Evolutionary conservation across 805 yeast species (phyloP), one percentile per base, ranked within the genome.

Genomic region (Schwanniomyces sp.): DNA sequence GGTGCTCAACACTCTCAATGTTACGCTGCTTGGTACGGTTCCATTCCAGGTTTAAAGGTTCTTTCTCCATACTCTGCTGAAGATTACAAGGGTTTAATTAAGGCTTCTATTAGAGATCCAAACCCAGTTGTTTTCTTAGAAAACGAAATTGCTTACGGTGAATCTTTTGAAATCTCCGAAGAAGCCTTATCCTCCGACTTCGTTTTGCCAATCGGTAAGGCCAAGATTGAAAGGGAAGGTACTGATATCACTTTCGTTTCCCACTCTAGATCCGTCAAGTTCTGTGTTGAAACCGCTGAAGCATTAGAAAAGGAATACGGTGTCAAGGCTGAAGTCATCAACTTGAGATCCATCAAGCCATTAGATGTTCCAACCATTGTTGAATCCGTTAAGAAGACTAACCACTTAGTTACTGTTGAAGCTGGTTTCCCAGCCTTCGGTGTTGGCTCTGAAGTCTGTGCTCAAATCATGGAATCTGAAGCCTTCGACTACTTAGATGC

Each of bases 1-100:
- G 99, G 83, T 61, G 99, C 99, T 50, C 99, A 94, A 76, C 99
- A 94, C 77, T 94, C 99, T 25, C 99, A 94, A 77, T 96, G 91
- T 76, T 94, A 84, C 72, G 80, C 96, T 47, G 91, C 97, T 46
- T 94, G 99, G 99, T 94, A 94, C 75, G 98, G 97, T 57, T 78
- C 95, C 44, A 91, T 94, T 61, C 99, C 99, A 52, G 99, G 99
- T 69, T 80, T 94, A 69, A 94, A 94, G 79, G 99, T 94, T 37
- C 75, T 94, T 43, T 89, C 96, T 40, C 99, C 99, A 46, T 94
- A 85, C 78, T 84, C 94, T 46, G 87, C 98, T 44, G 97, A 88
- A 75, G 99, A 94, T 74, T 87, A 90, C 69, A 89, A 88, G 76
- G 99, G 99, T 66, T 80, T 94, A 69, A 72, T 91, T 63, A 94